These are phyloP conservation scores for Hygrocybe coccinea DNA, from an alignment of 768 basidiomycete genomes.

Conservation along the genomic window DNA sequence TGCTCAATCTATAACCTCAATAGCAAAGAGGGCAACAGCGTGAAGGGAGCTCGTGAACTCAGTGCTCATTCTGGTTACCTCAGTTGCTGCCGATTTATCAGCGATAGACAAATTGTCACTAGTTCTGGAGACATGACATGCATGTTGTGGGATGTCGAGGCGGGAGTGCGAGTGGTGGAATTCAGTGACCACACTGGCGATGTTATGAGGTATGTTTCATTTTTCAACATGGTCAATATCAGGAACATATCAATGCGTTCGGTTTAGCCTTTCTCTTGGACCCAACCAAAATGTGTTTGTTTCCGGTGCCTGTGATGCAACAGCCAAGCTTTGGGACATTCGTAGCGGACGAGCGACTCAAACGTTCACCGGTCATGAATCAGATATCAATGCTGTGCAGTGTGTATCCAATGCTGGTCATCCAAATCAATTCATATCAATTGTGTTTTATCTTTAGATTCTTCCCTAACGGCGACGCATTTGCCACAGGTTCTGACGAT, in stretches of 20 bases:
- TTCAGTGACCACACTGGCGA: conserved; percentile 99
- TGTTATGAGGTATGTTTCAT: conserved; percentile 85
- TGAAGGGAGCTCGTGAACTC: conserved; percentile 89
- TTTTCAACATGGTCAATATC: conserved; percentile 1
- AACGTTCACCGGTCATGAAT: conserved; percentile 97
- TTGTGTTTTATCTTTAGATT: conserved; percentile 54
- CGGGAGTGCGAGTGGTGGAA: conserved; percentile 94
- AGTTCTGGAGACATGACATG: conserved; percentile 99
- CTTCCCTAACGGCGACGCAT: conserved; percentile 99
- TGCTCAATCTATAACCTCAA: conserved; percentile 97
- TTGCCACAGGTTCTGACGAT: conserved; percentile 98
- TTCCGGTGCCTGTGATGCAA: conserved; percentile 98
- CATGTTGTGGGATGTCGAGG: conserved; percentile 99
- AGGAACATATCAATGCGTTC: conserved; percentile 10
- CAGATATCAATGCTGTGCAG: conserved; percentile 99
- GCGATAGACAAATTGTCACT: conserved; percentile 97
- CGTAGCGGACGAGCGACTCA: conserved; percentile 95
- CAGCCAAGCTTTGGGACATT: conserved; percentile 99
- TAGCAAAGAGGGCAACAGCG: conserved; percentile 68
- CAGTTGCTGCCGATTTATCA: conserved; percentile 97
- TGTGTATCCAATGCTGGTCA: conserved; percentile 40
- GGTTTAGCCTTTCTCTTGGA: conserved; percentile 78
- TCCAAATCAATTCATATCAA: conserved; percentile 8
- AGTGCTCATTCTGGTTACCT: conserved; percentile 98
- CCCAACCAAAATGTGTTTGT: conserved; percentile 94